Evolutionary conservation across 2,329 filamentous ascomycete species (phyloP), one percentile per base, ranked within the genome.

Genomic region (Rasamsonia emersonii): DNA sequence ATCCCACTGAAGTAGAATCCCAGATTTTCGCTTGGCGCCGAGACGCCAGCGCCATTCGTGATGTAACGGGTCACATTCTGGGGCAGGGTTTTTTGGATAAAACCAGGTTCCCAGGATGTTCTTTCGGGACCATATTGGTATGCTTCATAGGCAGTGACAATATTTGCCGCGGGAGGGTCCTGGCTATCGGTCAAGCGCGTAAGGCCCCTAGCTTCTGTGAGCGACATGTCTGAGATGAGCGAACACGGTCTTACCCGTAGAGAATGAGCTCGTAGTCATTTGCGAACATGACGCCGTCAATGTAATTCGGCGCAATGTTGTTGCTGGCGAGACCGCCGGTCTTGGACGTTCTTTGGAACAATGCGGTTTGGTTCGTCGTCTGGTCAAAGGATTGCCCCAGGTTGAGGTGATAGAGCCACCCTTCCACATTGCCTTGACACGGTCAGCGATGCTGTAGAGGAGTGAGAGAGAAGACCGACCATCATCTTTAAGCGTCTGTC

Each of bases 1-100:
- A 80, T 58, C 0, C 81, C 81, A 1, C 75, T 73, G 40, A 85
- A 82, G 43, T 84, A 84, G 62, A 75, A 85, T 0, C 77, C 78
- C 43, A 76, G 68, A 40, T 82, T 78, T 51, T 85, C 80, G 0
- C 79, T 82, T 0, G 79, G 78, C 0, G 73, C 75, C 19, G 65
- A 82, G 9, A 68, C 76, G 1, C 68, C 71, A 1, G 71, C 80
- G 11, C 81, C 81, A 40, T 71, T 76, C 0, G 77, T 72, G 17
- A 84, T 44, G 44, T 80, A 82, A 30, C 73, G 65, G 13, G 71
- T 82, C 6, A 80, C 50, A 5, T 47, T 54, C 3, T 55, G 39
- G 2, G 65, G 52, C 1, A 81, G 59, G 1, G 49, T 43, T 1
- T 48, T 47, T 5, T 54, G 42, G 3, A 58, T 20, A 38, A 73